Conservation (phyloP, 1,284 basidiomycete genomes). For the Heterobasidion irregulare region DNA sequence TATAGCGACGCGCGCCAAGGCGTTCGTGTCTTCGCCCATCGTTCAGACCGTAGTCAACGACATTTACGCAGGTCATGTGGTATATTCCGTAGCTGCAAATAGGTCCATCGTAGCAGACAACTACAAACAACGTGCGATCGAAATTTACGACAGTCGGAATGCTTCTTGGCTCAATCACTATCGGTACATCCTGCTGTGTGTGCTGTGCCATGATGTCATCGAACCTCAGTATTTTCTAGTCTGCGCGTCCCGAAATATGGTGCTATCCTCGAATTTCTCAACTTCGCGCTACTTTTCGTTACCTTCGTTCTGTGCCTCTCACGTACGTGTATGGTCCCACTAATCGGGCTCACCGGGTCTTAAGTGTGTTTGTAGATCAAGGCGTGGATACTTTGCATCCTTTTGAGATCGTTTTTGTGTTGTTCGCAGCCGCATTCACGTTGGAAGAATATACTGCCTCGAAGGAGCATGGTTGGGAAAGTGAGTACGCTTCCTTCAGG, state of each 20-base stretch:
- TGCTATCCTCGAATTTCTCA: conserved; percentile 71
- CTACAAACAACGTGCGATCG: conserved; percentile 71
- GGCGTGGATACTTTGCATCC: conserved; percentile 39
- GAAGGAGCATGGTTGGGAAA: conserved; percentile 79
- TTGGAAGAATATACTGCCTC: conserved; percentile 77
- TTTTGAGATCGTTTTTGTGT: conserved; percentile 67
- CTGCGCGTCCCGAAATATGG: conserved; percentile 79
- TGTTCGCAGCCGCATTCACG: conserved; percentile 70
- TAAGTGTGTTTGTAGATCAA: conserved; percentile 34
- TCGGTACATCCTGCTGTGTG: conserved; percentile 28
- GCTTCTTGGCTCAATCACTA: conserved; percentile 83
- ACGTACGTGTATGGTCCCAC: conserved; percentile 28
- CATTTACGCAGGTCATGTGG: conserved; percentile 67
- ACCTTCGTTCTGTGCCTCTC: conserved; percentile 70
- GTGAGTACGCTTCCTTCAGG: conserved; percentile 36
- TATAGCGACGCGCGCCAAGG: conserved; percentile 74
- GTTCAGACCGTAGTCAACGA: conserved; percentile 80
- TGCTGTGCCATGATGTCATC: background rate
- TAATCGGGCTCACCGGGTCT: background rate
- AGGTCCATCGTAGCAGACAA: conserved; percentile 79
- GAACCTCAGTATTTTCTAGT: conserved; percentile 23
- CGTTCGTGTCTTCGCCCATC: conserved; percentile 71
- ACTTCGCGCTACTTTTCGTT: conserved; percentile 59
- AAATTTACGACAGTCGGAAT: conserved; percentile 65
- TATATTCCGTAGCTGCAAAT: conserved; percentile 57